These are phyloP conservation scores for Citrus hindsii DNA, from an alignment of 345 rosid species.

Conservation along the genomic window DNA sequence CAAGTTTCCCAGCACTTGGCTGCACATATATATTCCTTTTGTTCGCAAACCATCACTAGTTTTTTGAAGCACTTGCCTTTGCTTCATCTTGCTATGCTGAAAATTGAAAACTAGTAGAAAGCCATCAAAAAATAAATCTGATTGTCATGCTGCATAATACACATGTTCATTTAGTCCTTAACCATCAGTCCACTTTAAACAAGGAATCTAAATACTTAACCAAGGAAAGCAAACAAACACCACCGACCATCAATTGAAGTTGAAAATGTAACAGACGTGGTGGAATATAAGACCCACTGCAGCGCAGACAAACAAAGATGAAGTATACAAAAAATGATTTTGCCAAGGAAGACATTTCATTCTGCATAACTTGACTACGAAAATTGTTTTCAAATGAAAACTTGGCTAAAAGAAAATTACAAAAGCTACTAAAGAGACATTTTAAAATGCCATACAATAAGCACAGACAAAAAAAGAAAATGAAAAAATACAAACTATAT, in stretches of 20 bases:
- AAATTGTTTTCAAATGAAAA: constrained; percentile 8
- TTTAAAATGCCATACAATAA: not conserved
- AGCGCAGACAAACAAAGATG: not conserved
- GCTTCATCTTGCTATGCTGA: too few relatives aligned
- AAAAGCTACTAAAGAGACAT: constrained; percentile 4
- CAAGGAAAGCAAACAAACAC: not conserved
- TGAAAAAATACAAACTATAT: not conserved
- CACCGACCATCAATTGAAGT: not conserved
- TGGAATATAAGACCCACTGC: not conserved
- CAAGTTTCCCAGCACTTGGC: too few relatives aligned
- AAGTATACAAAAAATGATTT: not conserved
- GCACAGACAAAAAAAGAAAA: not conserved
- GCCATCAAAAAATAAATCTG: not conserved
- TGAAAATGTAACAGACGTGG: not conserved
- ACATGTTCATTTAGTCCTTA: too few relatives aligned
- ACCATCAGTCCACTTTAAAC: too few relatives aligned
- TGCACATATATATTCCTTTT: too few relatives aligned
- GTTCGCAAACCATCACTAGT: too few relatives aligned
- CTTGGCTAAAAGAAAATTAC: constrained; percentile 15
- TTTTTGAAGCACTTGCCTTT: too few relatives aligned
- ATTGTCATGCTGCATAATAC: not conserved
- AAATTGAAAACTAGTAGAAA: too few relatives aligned
- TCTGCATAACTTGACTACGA: not conserved
- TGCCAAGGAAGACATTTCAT: constrained; percentile 4
- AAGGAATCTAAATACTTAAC: not conserved